Conservation (phyloP, 441 rosid species). For the Jatropha multifida region DNA sequence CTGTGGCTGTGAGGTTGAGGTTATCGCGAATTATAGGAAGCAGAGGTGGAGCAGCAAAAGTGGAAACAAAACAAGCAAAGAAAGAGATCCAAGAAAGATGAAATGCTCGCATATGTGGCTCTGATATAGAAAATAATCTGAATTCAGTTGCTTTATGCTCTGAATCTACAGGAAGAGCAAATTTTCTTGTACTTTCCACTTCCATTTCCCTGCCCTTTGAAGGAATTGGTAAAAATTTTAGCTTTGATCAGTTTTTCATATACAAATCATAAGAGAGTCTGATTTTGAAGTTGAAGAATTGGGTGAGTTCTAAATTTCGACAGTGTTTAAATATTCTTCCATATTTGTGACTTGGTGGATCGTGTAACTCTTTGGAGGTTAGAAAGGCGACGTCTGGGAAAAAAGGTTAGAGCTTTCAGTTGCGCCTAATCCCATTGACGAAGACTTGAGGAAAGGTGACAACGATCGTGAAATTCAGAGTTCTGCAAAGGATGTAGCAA, state of each 20-base stretch:
- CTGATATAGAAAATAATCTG: constrained; percentile 48
- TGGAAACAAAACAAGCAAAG: constrained; percentile 79
- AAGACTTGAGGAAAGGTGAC: not conserved
- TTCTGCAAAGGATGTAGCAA: constrained; percentile 5
- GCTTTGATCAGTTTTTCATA: not conserved
- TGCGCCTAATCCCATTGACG: constrained; percentile 33
- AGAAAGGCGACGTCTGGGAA: constrained; percentile 20
- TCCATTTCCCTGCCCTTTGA: constrained; percentile 19
- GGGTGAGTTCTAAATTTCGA: not conserved
- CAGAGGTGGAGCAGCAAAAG: constrained; percentile 82
- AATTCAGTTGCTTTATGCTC: constrained; percentile 71
- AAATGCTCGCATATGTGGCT: constrained; percentile 78
- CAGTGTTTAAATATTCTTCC: not conserved
- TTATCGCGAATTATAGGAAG: constrained; percentile 72
- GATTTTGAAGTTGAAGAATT: not conserved
- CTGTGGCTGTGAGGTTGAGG: constrained; percentile 71
- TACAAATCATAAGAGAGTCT: not conserved
- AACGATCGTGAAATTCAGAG: constrained; percentile 12
- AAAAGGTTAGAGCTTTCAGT: not conserved
- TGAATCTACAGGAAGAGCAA: constrained; percentile 68
- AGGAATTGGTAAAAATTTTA: not conserved
- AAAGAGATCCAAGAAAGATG: constrained; percentile 81
- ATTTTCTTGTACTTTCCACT: constrained; percentile 24
- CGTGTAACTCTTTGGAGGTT: constrained; percentile 3
- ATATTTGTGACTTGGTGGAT: not conserved